Conservation (phyloP, 331 rosid genomes). For the Quercus tomentella region DNA sequence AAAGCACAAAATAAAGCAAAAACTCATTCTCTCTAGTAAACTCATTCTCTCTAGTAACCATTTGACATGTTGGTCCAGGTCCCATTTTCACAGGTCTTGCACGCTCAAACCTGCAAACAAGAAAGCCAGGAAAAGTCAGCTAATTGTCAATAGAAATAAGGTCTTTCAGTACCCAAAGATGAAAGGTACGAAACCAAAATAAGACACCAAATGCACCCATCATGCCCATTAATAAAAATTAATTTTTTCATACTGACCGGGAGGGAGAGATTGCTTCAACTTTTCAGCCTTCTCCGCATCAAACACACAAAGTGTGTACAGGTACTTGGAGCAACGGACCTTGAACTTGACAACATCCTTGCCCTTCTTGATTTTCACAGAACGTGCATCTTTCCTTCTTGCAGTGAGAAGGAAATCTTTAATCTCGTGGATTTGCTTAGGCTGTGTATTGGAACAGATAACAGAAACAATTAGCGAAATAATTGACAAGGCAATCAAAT, state of each 20-base stretch:
- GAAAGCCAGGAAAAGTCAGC: not conserved
- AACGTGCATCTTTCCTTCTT: constrained; percentile 56
- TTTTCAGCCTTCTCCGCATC: constrained; percentile 62
- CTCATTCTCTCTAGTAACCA: not conserved
- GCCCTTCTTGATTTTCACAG: constrained; percentile 56
- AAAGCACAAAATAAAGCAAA: not conserved
- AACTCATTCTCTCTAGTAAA: not conserved
- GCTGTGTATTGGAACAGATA: constrained; percentile 16
- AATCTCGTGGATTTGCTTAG: constrained; percentile 59
- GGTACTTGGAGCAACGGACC: constrained; percentile 63
- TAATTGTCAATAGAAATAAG: not conserved
- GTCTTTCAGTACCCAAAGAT: not conserved
- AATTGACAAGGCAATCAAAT: not conserved
- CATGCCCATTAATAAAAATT: not conserved
- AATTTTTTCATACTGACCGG: constrained; percentile 27
- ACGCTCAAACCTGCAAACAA: constrained; percentile 44
- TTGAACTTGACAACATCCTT: constrained; percentile 55
- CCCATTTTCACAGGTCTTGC: constrained; percentile 41
- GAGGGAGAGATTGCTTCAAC: constrained; percentile 71
- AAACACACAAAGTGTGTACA: constrained; percentile 54
- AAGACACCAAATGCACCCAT: not conserved
- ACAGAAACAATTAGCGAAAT: not conserved
- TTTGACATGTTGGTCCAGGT: not conserved
- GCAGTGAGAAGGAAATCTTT: constrained; percentile 64
- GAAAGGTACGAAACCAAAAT: not conserved